These are phyloP conservation scores for Tremellales sp. DNA, from an alignment of 1,284 basidiomycete genomes.

Conservation along the genomic window DNA sequence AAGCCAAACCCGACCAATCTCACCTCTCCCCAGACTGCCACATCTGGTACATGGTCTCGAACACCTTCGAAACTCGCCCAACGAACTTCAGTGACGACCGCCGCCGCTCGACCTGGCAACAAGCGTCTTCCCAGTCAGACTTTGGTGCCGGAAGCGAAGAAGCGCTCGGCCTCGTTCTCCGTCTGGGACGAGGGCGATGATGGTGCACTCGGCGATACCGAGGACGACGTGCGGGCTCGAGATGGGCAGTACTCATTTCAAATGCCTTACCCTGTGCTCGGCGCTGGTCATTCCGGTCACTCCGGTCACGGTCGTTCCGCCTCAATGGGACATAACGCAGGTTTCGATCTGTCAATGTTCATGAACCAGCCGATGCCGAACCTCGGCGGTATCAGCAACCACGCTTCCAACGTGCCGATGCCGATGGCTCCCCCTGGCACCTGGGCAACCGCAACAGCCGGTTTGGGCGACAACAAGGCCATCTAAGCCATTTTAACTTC, in stretches of 20 bases:
- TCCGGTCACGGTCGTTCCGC: neutral
- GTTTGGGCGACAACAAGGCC: too few species aligned
- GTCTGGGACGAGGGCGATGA: conserved; percentile 10
- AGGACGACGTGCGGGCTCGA: neutral
- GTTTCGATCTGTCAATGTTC: neutral
- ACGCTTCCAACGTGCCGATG: too few species aligned
- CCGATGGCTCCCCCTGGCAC: too few species aligned
- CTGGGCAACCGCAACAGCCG: too few species aligned
- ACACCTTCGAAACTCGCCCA: neutral
- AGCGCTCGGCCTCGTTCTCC: conserved; percentile 11
- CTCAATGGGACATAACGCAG: neutral
- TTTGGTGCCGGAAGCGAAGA: conserved; percentile 26
- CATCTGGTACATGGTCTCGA: conserved; percentile 1
- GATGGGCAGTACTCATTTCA: neutral
- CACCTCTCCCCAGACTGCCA: too few species aligned
- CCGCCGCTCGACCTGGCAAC: conserved; percentile 36
- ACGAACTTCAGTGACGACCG: neutral
- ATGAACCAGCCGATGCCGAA: neutral
- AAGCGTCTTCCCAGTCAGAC: conserved; percentile 47
- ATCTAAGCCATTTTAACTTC: too few species aligned
- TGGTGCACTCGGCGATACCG: neutral
- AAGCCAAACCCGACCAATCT: neutral
- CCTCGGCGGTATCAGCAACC: neutral
- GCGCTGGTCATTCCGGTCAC: neutral
- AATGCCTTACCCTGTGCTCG: neutral